These are phyloP conservation scores for Coniella lustricola DNA, from an alignment of 2,329 filamentous ascomycete genomes.

Conservation along the genomic window DNA sequence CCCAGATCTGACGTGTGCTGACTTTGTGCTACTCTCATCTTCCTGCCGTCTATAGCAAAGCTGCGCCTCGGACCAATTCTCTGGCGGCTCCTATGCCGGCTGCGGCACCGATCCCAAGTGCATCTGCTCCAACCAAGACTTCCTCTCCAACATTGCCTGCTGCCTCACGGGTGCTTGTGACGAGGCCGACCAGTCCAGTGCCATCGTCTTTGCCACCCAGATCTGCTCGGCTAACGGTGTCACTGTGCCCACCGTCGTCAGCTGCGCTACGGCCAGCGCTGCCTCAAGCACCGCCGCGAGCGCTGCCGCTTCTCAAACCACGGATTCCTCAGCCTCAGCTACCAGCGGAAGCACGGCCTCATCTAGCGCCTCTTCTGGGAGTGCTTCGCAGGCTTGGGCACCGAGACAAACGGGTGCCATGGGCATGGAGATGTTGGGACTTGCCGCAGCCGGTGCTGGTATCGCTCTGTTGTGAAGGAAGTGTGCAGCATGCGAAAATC, in stretches of 20 bases:
- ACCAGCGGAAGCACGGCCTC: slow-evolving; percentile 5
- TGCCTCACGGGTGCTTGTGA: slow-evolving; percentile 27
- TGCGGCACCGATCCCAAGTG: slow-evolving; percentile 30
- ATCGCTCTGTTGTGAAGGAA: slow-evolving; percentile 8
- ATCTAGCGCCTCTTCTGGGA: slow-evolving; percentile 5
- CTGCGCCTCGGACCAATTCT: slow-evolving; percentile 25
- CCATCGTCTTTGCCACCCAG: slow-evolving; percentile 25
- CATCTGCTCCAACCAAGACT: slow-evolving; percentile 35
- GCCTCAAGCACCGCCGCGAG: neutral
- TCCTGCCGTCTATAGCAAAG: slow-evolving; percentile 19
- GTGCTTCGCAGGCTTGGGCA: slow-evolving; percentile 7
- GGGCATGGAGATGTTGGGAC: slow-evolving; percentile 12
- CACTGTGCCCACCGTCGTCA: slow-evolving; percentile 26
- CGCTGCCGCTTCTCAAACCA: slow-evolving; percentile 8
- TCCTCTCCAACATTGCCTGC: slow-evolving; percentile 34
- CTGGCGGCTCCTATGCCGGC: slow-evolving; percentile 26
- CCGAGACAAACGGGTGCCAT: slow-evolving; percentile 12
- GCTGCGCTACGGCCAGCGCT: slow-evolving; percentile 20
- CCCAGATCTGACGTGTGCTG: neutral
- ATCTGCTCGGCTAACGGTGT: slow-evolving; percentile 28
- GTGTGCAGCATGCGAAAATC: neutral
- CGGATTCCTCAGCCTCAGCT: slow-evolving; percentile 12
- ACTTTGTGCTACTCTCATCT: neutral
- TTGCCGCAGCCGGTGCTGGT: slow-evolving; percentile 13
- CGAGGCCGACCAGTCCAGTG: slow-evolving; percentile 23